Evolutionary conservation across 179 eudicot genomes (phyloP).

Genomic region (Heliamphora pulchella): DNA sequence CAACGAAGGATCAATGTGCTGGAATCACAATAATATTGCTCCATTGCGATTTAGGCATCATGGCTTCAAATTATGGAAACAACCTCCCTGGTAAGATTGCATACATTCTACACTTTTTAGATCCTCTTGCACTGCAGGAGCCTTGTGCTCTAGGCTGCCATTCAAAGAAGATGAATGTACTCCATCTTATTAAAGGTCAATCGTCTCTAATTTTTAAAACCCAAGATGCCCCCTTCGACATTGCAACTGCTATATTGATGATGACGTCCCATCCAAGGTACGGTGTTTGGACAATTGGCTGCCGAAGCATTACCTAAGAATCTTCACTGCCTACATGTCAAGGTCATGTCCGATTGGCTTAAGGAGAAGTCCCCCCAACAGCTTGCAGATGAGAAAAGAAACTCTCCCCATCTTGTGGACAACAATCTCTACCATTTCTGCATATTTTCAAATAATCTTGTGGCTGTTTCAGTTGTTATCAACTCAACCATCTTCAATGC

Average conservation of each 20-base stretch:
- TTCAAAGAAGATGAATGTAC: neutral
- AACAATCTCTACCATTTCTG: conserved; percentile 73
- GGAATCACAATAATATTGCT: too few species aligned
- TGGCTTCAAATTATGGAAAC: too few species aligned
- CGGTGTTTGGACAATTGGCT: conserved; percentile 58
- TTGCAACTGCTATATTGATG: conserved; percentile 71
- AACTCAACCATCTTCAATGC: conserved; percentile 71
- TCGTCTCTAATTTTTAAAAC: conserved; percentile 61
- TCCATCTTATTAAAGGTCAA: neutral
- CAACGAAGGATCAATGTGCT: neutral
- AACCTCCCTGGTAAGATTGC: too few species aligned
- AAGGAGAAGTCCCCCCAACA: conserved; percentile 30
- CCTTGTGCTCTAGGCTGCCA: too few species aligned
- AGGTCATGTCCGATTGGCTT: conserved; percentile 54
- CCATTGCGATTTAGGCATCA: too few species aligned
- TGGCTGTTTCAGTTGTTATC: conserved; percentile 65
- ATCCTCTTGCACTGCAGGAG: too few species aligned
- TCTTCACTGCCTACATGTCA: conserved; percentile 55
- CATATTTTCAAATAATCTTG: conserved; percentile 62
- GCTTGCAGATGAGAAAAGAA: conserved; percentile 41
- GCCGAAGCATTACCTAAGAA: conserved; percentile 62
- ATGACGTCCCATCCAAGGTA: conserved; percentile 75
- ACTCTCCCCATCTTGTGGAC: conserved; percentile 62
- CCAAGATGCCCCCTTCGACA: conserved; percentile 71
- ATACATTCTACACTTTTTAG: too few species aligned